phyloP scores from a whole-genome alignment of 2,329 filamentous ascomycete genomes.

The Basipetospora chlamydospora region DNA sequence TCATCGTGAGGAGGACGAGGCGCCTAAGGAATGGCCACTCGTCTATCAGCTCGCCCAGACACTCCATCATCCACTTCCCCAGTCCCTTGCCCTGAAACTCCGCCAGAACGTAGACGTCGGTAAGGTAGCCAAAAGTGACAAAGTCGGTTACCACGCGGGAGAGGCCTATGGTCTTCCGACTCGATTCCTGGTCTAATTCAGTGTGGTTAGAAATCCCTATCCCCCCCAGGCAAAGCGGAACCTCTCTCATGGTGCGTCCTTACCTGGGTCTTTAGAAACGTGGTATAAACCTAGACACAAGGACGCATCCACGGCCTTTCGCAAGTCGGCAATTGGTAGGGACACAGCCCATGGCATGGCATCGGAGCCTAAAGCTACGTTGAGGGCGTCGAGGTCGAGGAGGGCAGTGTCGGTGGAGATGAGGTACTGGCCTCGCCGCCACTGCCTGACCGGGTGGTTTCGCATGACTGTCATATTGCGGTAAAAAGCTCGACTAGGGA shows the following conservation, averaged over 20 bases:
- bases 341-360: slow-evolving; percentile 46
- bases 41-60: slow-evolving; percentile 39
- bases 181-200: background rate
- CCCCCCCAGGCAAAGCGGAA: no score
- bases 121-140: slow-evolving; percentile 51
- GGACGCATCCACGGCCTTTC: slow-evolving; percentile 40
- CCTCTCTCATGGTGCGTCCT: no score
- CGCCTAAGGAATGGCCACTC: slow-evolving; percentile 46
- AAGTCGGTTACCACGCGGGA: slow-evolving; percentile 53
- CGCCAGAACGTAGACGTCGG: slow-evolving; percentile 51
- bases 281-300: slow-evolving; percentile 45
- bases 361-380: slow-evolving; percentile 39
- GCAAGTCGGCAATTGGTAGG: slow-evolving; percentile 31
- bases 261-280: slow-evolving; percentile 17
- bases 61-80: slow-evolving; percentile 49
- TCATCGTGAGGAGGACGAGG: slow-evolving; percentile 36
- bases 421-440: slow-evolving; percentile 40
- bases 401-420: slow-evolving; percentile 45
- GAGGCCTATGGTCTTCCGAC: slow-evolving; percentile 18
- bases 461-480: background rate
- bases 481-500: no score
- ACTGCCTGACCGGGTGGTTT: slow-evolving; percentile 14
- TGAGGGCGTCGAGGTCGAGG: slow-evolving; percentile 38
- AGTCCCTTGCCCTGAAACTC: slow-evolving; percentile 47
- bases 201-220: no score